Conservation (phyloP, 257 asterid species). For the Ocimum tenuiflorum region DNA sequence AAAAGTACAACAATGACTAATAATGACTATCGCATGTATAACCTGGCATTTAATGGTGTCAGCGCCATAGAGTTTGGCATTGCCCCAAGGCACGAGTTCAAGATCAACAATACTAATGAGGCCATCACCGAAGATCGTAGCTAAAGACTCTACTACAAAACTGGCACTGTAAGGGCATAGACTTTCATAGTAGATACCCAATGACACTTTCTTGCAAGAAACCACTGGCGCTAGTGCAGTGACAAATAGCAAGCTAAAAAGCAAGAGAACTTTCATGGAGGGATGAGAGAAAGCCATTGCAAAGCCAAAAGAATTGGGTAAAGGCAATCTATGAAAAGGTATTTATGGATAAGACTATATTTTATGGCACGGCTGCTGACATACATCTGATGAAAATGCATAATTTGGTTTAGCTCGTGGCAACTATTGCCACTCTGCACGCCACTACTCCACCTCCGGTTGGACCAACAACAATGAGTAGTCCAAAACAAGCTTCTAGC, state of each 20-base stretch:
- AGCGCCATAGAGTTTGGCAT: slow-evolving; percentile 29
- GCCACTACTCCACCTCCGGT: slow-evolving; percentile 25
- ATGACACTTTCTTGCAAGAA: slow-evolving; percentile 27
- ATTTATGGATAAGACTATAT: neutral
- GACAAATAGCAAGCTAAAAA: slow-evolving; percentile 16
- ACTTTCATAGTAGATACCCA: slow-evolving; percentile 32
- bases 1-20: neutral
- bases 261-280: slow-evolving; percentile 18
- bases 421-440: slow-evolving; percentile 17
- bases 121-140: slow-evolving; percentile 26
- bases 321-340: neutral
- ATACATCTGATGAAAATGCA: neutral
- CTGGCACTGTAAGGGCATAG: slow-evolving; percentile 37
- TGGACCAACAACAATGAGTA: slow-evolving; percentile 27
- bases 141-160: slow-evolving; percentile 31
- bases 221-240: slow-evolving; percentile 2
- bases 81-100: slow-evolving; percentile 46
- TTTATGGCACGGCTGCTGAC: neutral
- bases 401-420: slow-evolving; percentile 14
- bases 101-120: slow-evolving; percentile 36
- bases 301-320: neutral
- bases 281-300: slow-evolving; percentile 21
- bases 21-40: neutral
- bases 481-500: slow-evolving; percentile 6
- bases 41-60: slow-evolving; percentile 33